Base-by-base conservation (phyloP, 192 early-diverging fungal genomes). In the Linnemannia exigua region DNA sequence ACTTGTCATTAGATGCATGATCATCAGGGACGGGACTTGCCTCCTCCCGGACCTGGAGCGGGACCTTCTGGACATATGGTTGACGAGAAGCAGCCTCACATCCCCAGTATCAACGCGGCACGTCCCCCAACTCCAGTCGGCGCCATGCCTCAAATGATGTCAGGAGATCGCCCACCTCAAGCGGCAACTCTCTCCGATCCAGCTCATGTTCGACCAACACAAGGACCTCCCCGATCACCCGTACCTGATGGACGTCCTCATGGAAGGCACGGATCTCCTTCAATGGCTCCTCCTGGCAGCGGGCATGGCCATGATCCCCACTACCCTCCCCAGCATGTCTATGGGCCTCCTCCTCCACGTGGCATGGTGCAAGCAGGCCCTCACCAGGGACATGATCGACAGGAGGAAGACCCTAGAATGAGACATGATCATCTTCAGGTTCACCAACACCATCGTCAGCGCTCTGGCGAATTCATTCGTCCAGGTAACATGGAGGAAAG, bases 111-210 rank as follows among this genome's bases (percentile, higher is more conserved):
- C 58, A 85, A 85, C 37, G 77, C 68, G 2, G 74, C 77, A 37
- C 46, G 83, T 33, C 83, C 83, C 4, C 74, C 74, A 14, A 86
- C 84, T 7, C 84, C 84, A 5, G 77, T 66, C 41, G 77, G 74
- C 3, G 73, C 70, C 22, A 86, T 86, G 84, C 84, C 84, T 41
- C 84, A 86, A 46, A 86, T 86, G 84, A 80, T 86, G 74, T 75
- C 84, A 20, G 74, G 73, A 12, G 76, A 78, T 9, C 73, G 72
- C 1, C 82, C 72, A 14, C 76, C 82, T 33, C 82, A 70, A 33
- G 22, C 58, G 8, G 66, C 63, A n/a, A 31, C 72, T 16, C 35
- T 78, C 0, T 74, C 78, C 51, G 84, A 36, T 9, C 74, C 79
- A 1, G 67, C 50, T 12, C 78, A 72, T 33, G 3, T 48, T 20